Evolutionary conservation across 208 protist genomes (phyloP).

Genomic region (Acanthamoeba divionensis): DNA sequence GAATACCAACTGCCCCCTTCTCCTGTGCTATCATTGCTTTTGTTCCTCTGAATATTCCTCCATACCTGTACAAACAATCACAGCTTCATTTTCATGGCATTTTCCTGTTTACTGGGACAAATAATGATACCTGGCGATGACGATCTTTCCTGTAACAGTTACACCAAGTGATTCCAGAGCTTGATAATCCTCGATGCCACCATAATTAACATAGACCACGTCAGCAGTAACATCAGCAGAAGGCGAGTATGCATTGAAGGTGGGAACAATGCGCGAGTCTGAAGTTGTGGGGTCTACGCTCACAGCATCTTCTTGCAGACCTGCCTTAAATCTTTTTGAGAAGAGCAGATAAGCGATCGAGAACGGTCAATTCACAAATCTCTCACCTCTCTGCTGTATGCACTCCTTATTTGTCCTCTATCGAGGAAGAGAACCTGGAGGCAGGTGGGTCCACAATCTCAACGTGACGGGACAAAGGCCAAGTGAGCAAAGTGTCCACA

Average conservation of each 20-base stretch:
- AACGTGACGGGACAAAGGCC: background rate
- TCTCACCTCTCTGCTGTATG: background rate
- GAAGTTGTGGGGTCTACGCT: background rate
- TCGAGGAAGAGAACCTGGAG: background rate
- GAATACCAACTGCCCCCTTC: background rate
- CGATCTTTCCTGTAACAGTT: background rate
- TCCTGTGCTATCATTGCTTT: slow-evolving; percentile 26
- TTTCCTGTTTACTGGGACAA: background rate
- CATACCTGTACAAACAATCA: background rate
- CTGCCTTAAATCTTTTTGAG: background rate
- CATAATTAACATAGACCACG: slow-evolving; percentile 49
- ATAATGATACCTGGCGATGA: background rate
- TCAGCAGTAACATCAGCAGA: background rate
- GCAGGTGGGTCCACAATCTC: background rate
- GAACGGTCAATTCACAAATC: background rate
- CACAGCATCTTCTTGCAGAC: background rate
- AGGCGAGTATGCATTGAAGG: background rate
- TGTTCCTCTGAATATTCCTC: background rate
- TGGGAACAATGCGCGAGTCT: background rate
- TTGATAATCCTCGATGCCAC: background rate
- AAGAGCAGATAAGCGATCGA: background rate
- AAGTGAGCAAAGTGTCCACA: background rate
- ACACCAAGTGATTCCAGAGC: background rate
- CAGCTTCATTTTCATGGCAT: background rate
- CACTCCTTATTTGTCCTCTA: too few species aligned